Conservation (phyloP, 2,329 filamentous ascomycete species). For the Purpureocillium lavendulum region DNA sequence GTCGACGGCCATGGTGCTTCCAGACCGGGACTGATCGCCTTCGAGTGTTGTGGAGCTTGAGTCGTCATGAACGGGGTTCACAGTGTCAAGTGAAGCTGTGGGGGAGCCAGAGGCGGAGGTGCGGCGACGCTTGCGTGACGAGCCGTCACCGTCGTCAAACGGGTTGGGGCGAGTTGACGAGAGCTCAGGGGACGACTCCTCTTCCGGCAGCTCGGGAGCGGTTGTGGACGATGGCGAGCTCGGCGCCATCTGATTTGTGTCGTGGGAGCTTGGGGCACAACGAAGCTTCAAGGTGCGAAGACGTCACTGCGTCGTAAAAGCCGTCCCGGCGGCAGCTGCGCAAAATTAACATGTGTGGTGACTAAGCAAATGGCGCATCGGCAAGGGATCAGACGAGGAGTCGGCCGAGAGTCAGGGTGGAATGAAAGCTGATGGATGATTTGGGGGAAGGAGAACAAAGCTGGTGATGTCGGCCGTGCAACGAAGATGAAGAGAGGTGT, state of each 20-base stretch:
- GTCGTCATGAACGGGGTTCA: constrained; percentile 21
- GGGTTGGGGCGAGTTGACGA: constrained; percentile 55
- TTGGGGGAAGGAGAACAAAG: background rate
- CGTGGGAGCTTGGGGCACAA: constrained; percentile 24
- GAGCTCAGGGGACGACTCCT: constrained; percentile 54
- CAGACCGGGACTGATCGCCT: constrained; percentile 14
- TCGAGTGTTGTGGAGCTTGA: constrained; percentile 22
- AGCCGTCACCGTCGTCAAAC: constrained; percentile 49
- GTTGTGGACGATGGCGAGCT: constrained; percentile 39
- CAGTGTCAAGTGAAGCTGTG: constrained; percentile 41
- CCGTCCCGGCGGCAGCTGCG: constrained; percentile 44
- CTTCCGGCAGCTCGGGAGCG: constrained; percentile 31
- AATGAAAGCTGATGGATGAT: no score
- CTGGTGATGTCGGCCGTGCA: constrained; percentile 1
- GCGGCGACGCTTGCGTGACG: constrained; percentile 53
- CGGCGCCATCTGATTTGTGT: constrained; percentile 45
- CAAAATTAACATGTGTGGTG: constrained; percentile 50
- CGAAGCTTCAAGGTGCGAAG: constrained; percentile 36
- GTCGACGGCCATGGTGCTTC: constrained; percentile 29
- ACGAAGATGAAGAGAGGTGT: no score
- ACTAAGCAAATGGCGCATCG: constrained; percentile 11
- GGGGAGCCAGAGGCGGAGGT: constrained; percentile 49
- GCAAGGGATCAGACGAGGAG: background rate
- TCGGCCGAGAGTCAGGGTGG: no score
- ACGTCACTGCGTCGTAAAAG: constrained; percentile 43